phyloP scores from a whole-genome alignment of 331 rosid genomes.

The Rosa hybrid region DNA sequence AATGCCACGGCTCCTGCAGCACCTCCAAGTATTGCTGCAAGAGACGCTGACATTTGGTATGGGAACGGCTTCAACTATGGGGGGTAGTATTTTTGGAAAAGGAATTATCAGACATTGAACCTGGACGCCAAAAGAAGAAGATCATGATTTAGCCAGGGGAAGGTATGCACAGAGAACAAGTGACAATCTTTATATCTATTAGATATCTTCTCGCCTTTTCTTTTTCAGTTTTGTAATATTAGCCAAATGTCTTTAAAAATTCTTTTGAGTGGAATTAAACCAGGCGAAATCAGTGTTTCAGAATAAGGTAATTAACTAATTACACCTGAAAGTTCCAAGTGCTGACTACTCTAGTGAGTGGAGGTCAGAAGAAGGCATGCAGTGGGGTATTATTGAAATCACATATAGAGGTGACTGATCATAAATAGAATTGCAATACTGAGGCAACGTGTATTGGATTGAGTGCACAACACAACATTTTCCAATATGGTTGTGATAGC shows the following conservation, averaged over 20 bases:
- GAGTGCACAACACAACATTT: background rate
- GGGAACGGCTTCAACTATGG: conserved; percentile 64
- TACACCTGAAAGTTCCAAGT: background rate
- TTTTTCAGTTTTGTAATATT: background rate
- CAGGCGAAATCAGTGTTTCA: background rate
- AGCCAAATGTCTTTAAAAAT: background rate
- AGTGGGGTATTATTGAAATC: background rate
- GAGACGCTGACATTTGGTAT: conserved; percentile 86
- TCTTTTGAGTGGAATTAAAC: background rate
- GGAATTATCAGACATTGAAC: conserved; percentile 51
- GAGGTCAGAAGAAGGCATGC: background rate
- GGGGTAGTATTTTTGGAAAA: conserved; percentile 32
- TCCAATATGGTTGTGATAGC: background rate
- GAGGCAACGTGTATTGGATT: background rate
- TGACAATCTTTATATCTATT: background rate
- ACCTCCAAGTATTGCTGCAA: conserved; percentile 90
- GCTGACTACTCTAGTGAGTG: background rate
- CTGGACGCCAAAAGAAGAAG: conserved; percentile 40
- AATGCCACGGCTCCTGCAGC: conserved; percentile 98
- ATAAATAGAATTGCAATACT: background rate
- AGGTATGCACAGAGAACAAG: background rate
- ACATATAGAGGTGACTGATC: background rate
- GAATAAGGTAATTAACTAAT: background rate
- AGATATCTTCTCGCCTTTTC: background rate
- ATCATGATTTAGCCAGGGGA: conserved; percentile 40